A percentile compares a stretch with the other conserved stretches of the same genome.
Conservation (phyloP, 1,139 yeast species). For the Suhomyces choctaworum region DNA sequence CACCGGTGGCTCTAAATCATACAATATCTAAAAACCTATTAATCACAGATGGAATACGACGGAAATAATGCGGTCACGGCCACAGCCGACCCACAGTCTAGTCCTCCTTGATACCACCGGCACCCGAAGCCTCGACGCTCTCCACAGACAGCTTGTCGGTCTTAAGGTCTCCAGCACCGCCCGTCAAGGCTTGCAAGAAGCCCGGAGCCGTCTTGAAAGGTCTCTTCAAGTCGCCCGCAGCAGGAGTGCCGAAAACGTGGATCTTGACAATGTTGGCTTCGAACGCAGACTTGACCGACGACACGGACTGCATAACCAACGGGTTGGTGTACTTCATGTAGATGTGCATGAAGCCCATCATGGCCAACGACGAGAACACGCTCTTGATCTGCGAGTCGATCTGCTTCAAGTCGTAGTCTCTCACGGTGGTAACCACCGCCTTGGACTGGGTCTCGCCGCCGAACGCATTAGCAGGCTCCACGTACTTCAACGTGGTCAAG, state of each 20-base stretch:
- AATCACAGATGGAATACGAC: not conserved
- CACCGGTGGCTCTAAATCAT: not conserved
- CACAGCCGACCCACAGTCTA: conserved; percentile 32
- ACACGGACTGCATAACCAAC: conserved; percentile 88
- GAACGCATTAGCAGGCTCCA: conserved; percentile 82
- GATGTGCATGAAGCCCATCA: conserved; percentile 98
- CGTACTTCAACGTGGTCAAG: conserved; percentile 87
- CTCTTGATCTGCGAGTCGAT: conserved; percentile 77
- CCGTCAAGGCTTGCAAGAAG: conserved; percentile 69
- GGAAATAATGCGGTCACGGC: too few relatives aligned
- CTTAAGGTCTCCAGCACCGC: conserved; percentile 54
- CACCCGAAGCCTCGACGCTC: conserved; percentile 80
- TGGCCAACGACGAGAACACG: conserved; percentile 85
- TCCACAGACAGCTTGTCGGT: conserved; percentile 88
- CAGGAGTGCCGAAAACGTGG: conserved; percentile 81
- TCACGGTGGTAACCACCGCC: conserved; percentile 85
- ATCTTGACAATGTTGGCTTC: conserved; percentile 92
- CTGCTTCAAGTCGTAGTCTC: conserved; percentile 91
- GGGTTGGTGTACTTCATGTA: conserved; percentile 99
- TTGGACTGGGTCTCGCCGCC: conserved; percentile 70
- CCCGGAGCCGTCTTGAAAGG: conserved; percentile 91
- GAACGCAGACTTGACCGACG: conserved; percentile 85
- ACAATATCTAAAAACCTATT: not conserved
- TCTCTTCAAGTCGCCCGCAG: conserved; percentile 91
- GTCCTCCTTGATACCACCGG: conserved; percentile 91